phyloP scores from a whole-genome alignment of 805 yeast genomes.

The Wickerhamomyces xylosicus region DNA sequence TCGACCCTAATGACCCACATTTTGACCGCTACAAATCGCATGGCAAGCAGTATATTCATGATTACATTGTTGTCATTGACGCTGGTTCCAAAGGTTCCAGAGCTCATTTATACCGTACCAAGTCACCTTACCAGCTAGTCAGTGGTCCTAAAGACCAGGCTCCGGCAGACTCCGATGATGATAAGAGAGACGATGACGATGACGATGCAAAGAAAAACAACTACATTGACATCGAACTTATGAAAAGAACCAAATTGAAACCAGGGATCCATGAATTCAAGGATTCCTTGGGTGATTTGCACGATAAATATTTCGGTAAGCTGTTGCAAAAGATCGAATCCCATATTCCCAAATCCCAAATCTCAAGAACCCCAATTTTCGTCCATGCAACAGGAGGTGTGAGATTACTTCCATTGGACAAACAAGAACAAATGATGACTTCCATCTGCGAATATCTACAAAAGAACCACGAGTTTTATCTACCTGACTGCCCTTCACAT shows the following conservation, averaged over 20 bases:
- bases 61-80: slow-evolving; percentile 52
- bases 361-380: slow-evolving; percentile 53
- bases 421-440: slow-evolving; percentile 35
- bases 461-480: slow-evolving; percentile 35
- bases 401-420: slow-evolving; percentile 43
- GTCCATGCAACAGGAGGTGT: slow-evolving; percentile 66
- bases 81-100: slow-evolving; percentile 61
- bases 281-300: slow-evolving; percentile 37
- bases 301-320: slow-evolving; percentile 38
- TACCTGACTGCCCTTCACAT: slow-evolving; percentile 55
- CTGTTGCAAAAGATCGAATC: slow-evolving; percentile 37
- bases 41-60: slow-evolving; percentile 35
- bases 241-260: slow-evolving; percentile 21
- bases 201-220: slow-evolving; percentile 1
- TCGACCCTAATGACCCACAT: background rate
- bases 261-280: slow-evolving; percentile 51
- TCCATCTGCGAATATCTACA: slow-evolving; percentile 40
- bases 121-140: background rate
- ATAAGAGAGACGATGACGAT: background rate
- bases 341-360: slow-evolving; percentile 51
- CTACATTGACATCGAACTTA: slow-evolving; percentile 10
- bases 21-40: slow-evolving; percentile 6
- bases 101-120: slow-evolving; percentile 39
- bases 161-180: slow-evolving; percentile 8
- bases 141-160: too few species aligned